Base-by-base conservation (phyloP, 768 basidiomycete genomes). In the Coprinopsis sp. region DNA sequence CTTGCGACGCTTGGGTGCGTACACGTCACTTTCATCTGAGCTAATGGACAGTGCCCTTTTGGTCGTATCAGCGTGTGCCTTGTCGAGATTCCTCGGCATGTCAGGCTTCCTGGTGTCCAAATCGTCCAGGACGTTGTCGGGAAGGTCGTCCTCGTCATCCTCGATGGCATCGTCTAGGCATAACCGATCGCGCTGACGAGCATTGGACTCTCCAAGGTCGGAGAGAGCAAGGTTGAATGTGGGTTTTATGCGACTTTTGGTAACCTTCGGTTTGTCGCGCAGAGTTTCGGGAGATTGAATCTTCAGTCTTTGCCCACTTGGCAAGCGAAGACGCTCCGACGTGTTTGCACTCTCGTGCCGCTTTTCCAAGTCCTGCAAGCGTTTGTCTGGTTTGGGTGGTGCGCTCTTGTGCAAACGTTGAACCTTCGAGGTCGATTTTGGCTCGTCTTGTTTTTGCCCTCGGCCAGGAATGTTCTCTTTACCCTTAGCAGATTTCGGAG, bases 201-300 rank as follows among this genome's bases (percentile, higher is more conserved):
- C 39, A 16, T n/a, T 61, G 61, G 40, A 79, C 48, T 43, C 68
- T 62, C 47, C 47, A 28, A 43, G 28, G 23, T 49, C 47, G 4
- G 74, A 60, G 37, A 83, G 72, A 41, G 77, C 66, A 19, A 84
- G 52, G 48, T 78, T 68, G 50, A 80, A 79, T 50, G 78, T 67
- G 21, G 74, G 69, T 2, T 54, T 50, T 6, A 61, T 30, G 40
- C 58, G 59, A 11, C 51, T 41, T 34, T 36, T 6, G 54, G 51
- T 65, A 67, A 37, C 58, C 48, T 66, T 67, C n/a, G 51, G 54
- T 43, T 54, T 47, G 24, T 51, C 33, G 3, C 39, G 46, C 24
- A 13, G 4, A 28, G 11, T 12, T 21, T 36, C 36, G 10, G 52
- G 47, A 33, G 61, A 47, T 21, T 67, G 64, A n/a, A 76, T 51